phyloP scores from a whole-genome alignment of 257 asterid species.

The Coffea eugenioides region DNA sequence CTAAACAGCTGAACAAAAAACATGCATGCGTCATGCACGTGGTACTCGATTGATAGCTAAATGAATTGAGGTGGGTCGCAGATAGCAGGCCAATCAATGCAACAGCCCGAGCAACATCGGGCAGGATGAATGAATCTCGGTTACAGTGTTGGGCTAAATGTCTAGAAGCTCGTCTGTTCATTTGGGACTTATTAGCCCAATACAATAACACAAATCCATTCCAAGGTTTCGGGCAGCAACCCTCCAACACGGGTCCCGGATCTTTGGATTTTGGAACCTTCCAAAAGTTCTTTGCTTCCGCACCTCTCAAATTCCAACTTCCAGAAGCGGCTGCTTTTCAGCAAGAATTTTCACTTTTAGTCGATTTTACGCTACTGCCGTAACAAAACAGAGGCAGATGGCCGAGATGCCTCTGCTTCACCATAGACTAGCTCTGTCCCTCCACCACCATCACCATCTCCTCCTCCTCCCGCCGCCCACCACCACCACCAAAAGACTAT shows the following conservation, averaged over 20 bases:
- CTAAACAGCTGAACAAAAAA: too few species aligned
- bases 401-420: slow-evolving; percentile 32
- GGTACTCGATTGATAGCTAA: too few species aligned
- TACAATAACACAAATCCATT: not conserved
- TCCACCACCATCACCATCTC: slow-evolving; percentile 25
- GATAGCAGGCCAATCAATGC: too few species aligned
- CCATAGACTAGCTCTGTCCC: slow-evolving; percentile 20
- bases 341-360: too few species aligned
- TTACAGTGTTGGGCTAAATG: too few species aligned
- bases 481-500: slow-evolving; percentile 20
- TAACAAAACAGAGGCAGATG: not conserved
- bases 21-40: too few species aligned
- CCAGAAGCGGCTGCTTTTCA: slow-evolving; percentile 2
- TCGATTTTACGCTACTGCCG: too few species aligned
- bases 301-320: slow-evolving; percentile 7
- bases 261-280: slow-evolving; percentile 20
- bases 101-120: too few species aligned
- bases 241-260: not conserved
- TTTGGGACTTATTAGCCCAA: not conserved
- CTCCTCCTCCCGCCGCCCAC: slow-evolving; percentile 16
- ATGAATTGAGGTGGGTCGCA: too few species aligned
- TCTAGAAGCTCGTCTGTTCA: too few species aligned
- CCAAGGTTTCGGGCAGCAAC: not conserved
- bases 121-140: too few species aligned
- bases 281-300: slow-evolving; percentile 18